Evolutionary conservation across 805 yeast genomes (phyloP), one percentile per base, ranked within the genome.

Genomic region (Hanseniaspora singularis): DNA sequence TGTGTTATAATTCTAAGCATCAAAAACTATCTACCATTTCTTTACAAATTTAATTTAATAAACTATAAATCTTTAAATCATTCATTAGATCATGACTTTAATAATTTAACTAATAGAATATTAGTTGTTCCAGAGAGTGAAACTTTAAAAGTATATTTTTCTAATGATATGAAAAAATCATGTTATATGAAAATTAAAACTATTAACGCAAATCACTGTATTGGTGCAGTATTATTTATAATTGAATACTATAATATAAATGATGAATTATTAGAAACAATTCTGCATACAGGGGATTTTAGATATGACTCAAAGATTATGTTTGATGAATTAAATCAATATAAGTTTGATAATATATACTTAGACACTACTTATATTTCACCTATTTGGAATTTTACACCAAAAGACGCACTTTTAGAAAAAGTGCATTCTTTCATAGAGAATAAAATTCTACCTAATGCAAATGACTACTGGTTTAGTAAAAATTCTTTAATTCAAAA

Each of bases 221-320:
- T 98, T 1, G 98, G 98, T 1, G 85, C 96, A 2, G 85, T 76
- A 0, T 73, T 92, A 0, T 82, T 88, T 50, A 62, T 87, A 11
- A 81, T 85, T 55, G 80, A 79, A 54, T 64, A 64, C 45, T 47
- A 36, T 20, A 50, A 51, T 8, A 33, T 43, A 1, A 62, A 71
- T 3, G 59, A 64, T 0, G 38, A 61, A 0, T 45, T 51, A 1
- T 48, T 50, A 2, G 57, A 44, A n/a, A 15, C 63, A 62, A 34
- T 67, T 71, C 63, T 92, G 27, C 98, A 92, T 60, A 87, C 96
- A 44, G 98, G 98, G 2, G 98, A 92, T 63, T 92, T 89, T 57
- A 66, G 98, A 49, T 86, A 87, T 10, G 72, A 73, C 52, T 62
- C 63, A 30, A 54, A 57, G 3, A 77, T 68, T 61, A 51, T 27